phyloP scores from a whole-genome alignment of 495 filamentous ascomycete genomes.

The Trichoderma reesei region DNA sequence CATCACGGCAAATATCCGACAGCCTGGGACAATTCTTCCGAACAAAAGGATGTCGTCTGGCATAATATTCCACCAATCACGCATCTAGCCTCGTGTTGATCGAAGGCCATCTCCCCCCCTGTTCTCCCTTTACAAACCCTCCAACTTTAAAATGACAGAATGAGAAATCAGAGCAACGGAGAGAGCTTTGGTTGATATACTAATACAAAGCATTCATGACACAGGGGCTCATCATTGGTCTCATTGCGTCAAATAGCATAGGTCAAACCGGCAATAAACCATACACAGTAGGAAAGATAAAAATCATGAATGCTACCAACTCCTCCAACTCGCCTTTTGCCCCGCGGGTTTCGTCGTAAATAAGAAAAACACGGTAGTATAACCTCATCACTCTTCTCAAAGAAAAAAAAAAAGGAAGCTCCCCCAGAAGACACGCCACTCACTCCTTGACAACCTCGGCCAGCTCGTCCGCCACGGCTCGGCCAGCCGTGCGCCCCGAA shows the following conservation, averaged over 20 bases:
- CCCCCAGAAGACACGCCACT: background rate
- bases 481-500: constrained; percentile 37
- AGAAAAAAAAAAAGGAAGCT: too few species aligned
- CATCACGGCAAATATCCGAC: background rate
- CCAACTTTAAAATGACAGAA: background rate
- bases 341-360: background rate
- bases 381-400: background rate
- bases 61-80: background rate
- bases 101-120: background rate
- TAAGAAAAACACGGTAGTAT: too few species aligned
- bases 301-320: background rate
- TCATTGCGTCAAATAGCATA: background rate
- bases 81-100: background rate
- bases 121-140: too few species aligned
- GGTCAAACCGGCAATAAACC: too few species aligned
- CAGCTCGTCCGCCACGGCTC: constrained; percentile 33
- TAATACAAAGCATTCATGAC: too few species aligned
- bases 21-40: background rate
- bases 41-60: background rate
- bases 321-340: background rate
- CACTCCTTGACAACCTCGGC: constrained; percentile 12
- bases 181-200: background rate
- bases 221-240: background rate
- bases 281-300: background rate
- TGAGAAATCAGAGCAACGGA: background rate